Percentiles rank a stretch among this genome's conserved stretches.
phyloP scores from a whole-genome alignment of 257 asterid genomes.

The Nicotiana sylvestris region DNA sequence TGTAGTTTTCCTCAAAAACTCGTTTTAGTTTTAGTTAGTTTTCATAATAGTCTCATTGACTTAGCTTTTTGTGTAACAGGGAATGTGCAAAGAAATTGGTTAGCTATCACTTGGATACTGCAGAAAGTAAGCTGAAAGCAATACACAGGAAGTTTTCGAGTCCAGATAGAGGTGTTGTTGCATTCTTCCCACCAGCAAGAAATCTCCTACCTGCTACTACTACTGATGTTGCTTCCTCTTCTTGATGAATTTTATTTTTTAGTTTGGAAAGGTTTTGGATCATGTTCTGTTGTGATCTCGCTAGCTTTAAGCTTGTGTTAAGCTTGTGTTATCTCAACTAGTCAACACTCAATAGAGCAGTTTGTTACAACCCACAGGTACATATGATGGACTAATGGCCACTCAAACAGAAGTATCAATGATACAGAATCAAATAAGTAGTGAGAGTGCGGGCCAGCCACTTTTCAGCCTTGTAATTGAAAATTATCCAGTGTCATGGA shows the following conservation, averaged over 20 bases:
- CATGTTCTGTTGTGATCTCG: neutral
- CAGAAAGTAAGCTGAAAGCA: slow-evolving; percentile 61
- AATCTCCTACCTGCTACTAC: slow-evolving; percentile 14
- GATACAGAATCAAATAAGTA: neutral
- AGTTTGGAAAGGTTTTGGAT: neutral
- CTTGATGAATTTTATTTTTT: neutral
- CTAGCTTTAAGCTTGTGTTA: no score
- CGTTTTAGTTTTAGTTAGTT: no score
- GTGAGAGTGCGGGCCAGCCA: no score
- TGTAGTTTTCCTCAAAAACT: slow-evolving; percentile 17
- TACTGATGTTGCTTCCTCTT: neutral
- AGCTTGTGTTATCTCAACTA: no score
- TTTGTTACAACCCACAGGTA: no score
- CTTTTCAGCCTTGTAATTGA: no score
- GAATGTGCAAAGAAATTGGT: slow-evolving; percentile 62
- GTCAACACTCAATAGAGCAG: no score
- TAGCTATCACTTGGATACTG: slow-evolving; percentile 40
- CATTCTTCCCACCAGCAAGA: slow-evolving; percentile 62
- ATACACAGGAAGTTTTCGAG: slow-evolving; percentile 48
- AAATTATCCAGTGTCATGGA: no score
- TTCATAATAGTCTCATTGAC: no score
- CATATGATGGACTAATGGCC: no score
- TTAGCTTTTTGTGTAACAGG: slow-evolving; percentile 22
- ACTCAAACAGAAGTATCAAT: neutral
- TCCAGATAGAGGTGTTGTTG: slow-evolving; percentile 61